phyloP scores from a whole-genome alignment of 192 early-diverging fungal genomes.

The Dispira parvispora region DNA sequence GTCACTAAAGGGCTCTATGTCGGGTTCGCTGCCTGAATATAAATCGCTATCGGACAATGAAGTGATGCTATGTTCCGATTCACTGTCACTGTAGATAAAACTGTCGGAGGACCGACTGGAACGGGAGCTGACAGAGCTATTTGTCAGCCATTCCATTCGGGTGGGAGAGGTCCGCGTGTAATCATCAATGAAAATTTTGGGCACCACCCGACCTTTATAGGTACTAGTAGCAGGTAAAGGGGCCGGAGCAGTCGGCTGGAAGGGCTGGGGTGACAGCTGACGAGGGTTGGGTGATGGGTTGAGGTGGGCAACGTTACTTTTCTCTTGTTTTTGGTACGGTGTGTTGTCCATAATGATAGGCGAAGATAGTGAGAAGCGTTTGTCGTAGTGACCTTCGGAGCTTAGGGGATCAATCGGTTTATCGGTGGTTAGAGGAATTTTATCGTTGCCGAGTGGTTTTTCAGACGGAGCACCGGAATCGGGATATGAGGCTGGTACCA shows the following conservation, averaged over 20 bases:
- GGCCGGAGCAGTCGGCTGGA: background rate
- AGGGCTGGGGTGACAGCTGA: background rate
- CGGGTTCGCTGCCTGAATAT: no score
- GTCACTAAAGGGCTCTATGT: no score
- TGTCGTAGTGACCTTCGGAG: background rate
- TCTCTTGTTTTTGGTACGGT: background rate
- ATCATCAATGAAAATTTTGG: conserved; percentile 8
- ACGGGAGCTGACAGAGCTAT: background rate
- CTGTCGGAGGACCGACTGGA: background rate
- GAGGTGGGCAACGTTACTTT: background rate
- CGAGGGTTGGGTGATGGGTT: background rate
- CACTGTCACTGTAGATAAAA: no score
- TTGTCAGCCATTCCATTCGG: background rate
- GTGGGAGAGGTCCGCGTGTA: background rate
- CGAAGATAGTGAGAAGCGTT: background rate
- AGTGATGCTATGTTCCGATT: no score
- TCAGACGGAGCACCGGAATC: background rate
- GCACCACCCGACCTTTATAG: background rate
- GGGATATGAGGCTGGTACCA: background rate
- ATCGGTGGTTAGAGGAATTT: background rate
- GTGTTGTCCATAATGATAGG: background rate
- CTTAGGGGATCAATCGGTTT: background rate
- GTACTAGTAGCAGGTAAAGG: background rate
- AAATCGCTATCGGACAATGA: no score
- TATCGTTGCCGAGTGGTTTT: background rate